Evolutionary conservation across 495 filamentous ascomycete species (phyloP).

Genomic region (Aspergillus homomorphus): DNA sequence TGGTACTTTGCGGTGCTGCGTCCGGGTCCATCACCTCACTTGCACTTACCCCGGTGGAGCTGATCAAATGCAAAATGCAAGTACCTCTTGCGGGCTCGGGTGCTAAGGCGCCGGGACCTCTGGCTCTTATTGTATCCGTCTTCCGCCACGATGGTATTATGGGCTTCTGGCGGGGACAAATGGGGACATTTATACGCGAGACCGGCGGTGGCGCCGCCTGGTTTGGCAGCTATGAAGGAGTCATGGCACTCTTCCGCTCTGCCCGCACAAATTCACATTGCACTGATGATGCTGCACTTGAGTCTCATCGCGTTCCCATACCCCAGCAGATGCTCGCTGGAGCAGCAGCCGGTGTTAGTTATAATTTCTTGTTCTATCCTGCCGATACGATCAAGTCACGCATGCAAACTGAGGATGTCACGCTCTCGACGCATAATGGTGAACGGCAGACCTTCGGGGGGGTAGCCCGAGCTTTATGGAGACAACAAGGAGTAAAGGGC

Average conservation of each 20-base stretch:
- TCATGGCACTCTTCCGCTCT: conserved; percentile 60
- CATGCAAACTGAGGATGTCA: conserved; percentile 85
- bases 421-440: conserved; percentile 24
- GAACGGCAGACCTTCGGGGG: conserved; percentile 61
- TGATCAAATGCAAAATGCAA: conserved; percentile 99
- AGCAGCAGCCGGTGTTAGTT: conserved; percentile 87
- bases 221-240: conserved; percentile 92
- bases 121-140: conserved; percentile 67
- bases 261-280: conserved; percentile 26
- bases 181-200: conserved; percentile 90
- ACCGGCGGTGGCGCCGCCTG: conserved; percentile 90
- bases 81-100: conserved; percentile 54
- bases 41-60: conserved; percentile 89
- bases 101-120: conserved; percentile 42
- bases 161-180: conserved; percentile 94
- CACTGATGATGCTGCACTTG: conserved; percentile 2
- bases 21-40: conserved; percentile 89
- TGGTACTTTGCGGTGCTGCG: conserved; percentile 74
- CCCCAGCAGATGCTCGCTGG: conserved; percentile 82
- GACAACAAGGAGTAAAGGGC: conserved; percentile 72
- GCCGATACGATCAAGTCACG: conserved; percentile 95
- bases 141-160: conserved; percentile 74
- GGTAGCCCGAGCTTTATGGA: conserved; percentile 70
- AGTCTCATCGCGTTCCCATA: conserved; percentile 37
- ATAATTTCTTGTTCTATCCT: conserved; percentile 95